These are phyloP conservation scores for Aspergillus affinis DNA, from an alignment of 495 filamentous ascomycete species.

Conservation along the genomic window DNA sequence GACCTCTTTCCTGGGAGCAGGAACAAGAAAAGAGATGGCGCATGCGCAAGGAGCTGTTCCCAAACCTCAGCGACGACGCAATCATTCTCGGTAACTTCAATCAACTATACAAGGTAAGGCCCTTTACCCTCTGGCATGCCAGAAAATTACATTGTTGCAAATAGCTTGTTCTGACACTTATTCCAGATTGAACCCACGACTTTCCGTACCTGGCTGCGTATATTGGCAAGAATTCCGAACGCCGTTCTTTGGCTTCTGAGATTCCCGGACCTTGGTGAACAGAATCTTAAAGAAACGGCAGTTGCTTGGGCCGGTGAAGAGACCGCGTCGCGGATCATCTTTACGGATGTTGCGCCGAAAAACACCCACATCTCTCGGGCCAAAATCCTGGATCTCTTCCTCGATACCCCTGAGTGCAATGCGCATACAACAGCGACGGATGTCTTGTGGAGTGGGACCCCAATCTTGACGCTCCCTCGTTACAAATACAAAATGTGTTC, in stretches of 20 bases:
- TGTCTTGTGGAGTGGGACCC: slow-evolving; percentile 93
- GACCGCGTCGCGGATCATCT: slow-evolving; percentile 88
- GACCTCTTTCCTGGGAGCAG: slow-evolving; percentile 72
- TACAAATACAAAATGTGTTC: slow-evolving; percentile 99
- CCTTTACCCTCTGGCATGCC: neutral
- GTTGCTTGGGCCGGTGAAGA: slow-evolving; percentile 79
- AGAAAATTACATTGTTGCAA: neutral
- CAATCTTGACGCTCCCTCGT: slow-evolving; percentile 88
- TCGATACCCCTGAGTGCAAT: slow-evolving; percentile 98
- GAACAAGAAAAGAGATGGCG: slow-evolving; percentile 83
- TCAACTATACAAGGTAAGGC: slow-evolving; percentile 92
- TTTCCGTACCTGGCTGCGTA: slow-evolving; percentile 94
- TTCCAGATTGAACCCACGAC: slow-evolving; percentile 93
- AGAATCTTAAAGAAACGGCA: slow-evolving; percentile 77
- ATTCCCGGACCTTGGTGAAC: slow-evolving; percentile 92
- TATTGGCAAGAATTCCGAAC: slow-evolving; percentile 81
- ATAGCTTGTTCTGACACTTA: neutral
- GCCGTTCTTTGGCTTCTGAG: slow-evolving; percentile 94
- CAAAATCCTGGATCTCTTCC: slow-evolving; percentile 87
- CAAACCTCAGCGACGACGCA: slow-evolving; percentile 73
- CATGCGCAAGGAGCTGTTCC: slow-evolving; percentile 96
- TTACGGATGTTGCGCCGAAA: slow-evolving; percentile 97
- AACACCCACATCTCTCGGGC: slow-evolving; percentile 91
- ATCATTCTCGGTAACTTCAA: slow-evolving; percentile 99
- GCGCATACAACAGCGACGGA: slow-evolving; percentile 98